Base-by-base conservation (phyloP, 2,329 filamentous ascomycete species). In the Talaromyces amestolkiae region DNA sequence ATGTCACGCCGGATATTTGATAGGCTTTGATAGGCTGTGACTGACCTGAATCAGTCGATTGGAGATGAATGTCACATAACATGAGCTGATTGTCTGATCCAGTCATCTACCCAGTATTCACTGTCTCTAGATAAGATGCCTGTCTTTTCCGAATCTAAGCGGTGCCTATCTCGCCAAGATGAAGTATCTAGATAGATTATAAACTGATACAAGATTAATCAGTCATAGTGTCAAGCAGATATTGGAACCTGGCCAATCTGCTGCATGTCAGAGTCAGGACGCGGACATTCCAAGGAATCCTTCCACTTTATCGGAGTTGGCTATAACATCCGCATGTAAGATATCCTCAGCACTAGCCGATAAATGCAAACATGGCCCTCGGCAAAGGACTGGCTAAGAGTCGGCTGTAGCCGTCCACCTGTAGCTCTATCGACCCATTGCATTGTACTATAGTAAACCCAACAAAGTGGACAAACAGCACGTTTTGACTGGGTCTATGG, bases 101-200 rank as follows among this genome's bases (percentile, higher is more conserved):
- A 53, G 49, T 45, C 9, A 24, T 51, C 47, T 51, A 11, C 22
- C 3, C 15, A 33, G 5, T n/a, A 11, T 1, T 10, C 35, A 11
- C 35, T 4, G 31, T 37, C 9, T 10, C 22, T 13, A 56, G 53
- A 37, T 56, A 37, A 54, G 53, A 24, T 59, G 22, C 56, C 56
- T 45, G 19, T 27, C n/a, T 11, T 59, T 41, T 39, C 56, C 56
- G 56, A 31, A 24, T 43, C 7, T 45, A 59, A 59, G 56, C 56
- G 56, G 24, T 31, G 27, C 19, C 13, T 53, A 53, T 53, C 49
- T 31, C 22, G 37, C n/a, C 35, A 27, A 59, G 56, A 39, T 59
- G 33, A 56, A 17, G 1, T 31, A 7, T 31, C 7, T 31, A 17
- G 33, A 56, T 56, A 37, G 11, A 22, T 22, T 39, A 35, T 33